phyloP scores from a whole-genome alignment of 805 yeast genomes.

The Yamadazyma akitaensis region DNA sequence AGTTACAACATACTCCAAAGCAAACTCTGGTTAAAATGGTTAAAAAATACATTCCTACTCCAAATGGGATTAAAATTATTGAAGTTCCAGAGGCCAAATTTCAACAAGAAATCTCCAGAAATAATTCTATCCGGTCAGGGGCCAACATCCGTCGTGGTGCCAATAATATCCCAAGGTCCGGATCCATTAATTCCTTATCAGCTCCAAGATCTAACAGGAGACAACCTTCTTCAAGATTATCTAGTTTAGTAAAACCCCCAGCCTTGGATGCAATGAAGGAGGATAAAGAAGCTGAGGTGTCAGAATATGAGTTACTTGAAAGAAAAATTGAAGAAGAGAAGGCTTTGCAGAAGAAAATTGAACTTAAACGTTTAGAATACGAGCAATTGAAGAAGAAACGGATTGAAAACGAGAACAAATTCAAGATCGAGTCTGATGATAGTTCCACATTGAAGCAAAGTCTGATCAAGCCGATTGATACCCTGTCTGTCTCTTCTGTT shows the following conservation, averaged over 20 bases:
- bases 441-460: not conserved
- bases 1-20: conserved; percentile 21
- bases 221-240: conserved; percentile 20
- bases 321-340: conserved; percentile 39
- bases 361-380: conserved; percentile 33
- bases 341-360: conserved; percentile 35
- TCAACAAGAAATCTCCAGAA: conserved; percentile 36
- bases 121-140: conserved; percentile 38
- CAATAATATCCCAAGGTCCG: conserved; percentile 20
- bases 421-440: conserved; percentile 12
- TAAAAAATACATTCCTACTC: conserved; percentile 70
- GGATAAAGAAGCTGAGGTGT: conserved; percentile 12
- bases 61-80: conserved; percentile 63
- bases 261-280: conserved; percentile 7
- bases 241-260: conserved; percentile 15
- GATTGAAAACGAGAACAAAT: conserved; percentile 25
- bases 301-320: conserved; percentile 26
- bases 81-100: conserved; percentile 58
- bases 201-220: conserved; percentile 4
- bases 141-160: conserved; percentile 22
- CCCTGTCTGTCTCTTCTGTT: conserved; percentile 3
- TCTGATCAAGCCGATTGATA: conserved; percentile 3
- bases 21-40: conserved; percentile 41
- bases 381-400: conserved; percentile 30
- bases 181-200: conserved; percentile 16